These are phyloP conservation scores for Tuber melanosporum DNA, from an alignment of 495 filamentous ascomycete species.

Conservation along the genomic window DNA sequence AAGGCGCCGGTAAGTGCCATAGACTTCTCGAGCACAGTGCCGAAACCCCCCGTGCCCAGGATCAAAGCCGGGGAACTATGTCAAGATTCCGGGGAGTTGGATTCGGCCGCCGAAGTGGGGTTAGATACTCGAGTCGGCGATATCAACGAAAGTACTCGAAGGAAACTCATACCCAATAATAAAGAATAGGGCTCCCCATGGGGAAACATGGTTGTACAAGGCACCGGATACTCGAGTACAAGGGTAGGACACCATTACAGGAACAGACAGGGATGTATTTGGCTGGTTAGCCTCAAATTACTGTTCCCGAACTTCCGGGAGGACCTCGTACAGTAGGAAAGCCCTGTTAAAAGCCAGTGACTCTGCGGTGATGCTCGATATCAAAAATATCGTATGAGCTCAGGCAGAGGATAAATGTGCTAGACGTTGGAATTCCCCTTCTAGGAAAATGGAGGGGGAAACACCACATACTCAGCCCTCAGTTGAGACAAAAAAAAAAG, in stretches of 20 bases:
- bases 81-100: neutral
- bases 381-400: neutral
- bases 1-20: neutral
- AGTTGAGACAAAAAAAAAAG: neutral
- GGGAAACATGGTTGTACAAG: neutral
- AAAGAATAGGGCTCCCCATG: neutral
- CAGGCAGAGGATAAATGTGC: neutral
- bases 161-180: neutral
- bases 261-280: too few species aligned
- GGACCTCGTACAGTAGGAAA: neutral
- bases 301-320: too few species aligned
- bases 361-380: neutral
- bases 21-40: too few species aligned
- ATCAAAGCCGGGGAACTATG: neutral
- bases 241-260: neutral
- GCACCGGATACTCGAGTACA: neutral
- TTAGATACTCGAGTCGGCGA: neutral
- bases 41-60: neutral
- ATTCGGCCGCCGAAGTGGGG: neutral
- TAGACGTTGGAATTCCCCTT: neutral
- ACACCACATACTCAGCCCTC: neutral
- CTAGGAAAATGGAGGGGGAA: neutral
- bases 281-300: too few species aligned
- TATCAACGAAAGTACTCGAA: neutral
- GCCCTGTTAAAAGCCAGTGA: neutral